Base-by-base conservation (phyloP, 306 rosid species). In the Oxytropis ochrocephala region DNA sequence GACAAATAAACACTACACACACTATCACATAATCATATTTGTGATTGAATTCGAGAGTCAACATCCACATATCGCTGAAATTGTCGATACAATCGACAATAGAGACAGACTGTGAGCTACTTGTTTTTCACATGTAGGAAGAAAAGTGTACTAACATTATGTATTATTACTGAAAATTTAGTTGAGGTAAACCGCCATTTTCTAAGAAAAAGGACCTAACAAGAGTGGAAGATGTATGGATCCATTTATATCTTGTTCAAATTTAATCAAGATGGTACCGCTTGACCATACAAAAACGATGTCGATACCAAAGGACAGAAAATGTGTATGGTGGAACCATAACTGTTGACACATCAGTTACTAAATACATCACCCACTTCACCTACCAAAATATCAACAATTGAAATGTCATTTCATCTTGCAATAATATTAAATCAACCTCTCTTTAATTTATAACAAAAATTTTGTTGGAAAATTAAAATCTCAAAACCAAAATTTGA, bases 321-420 rank as follows among this genome's bases (percentile, higher is more conserved):
- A 1, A 24, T 24, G 10, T 46, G 64, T 8, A 72, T 39, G 72
- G 39, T 52, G 35, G 55, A 71, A 46, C n/a, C 70, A 29, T 72
- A 16, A 75, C 52, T 17, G 12, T 73, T 67, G 60, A 53, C 50
- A 56, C 58, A 32, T 72, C 52, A 64, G 70, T 39, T 63, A 77
- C 76, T 68, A 61, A 78, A 67, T 75, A 0, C 67, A 68, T 43
- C 75, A 80, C 46, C 58, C 75, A 39, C 67, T 64, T 44, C 67
- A 84, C 81, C 87, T 75, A 70, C 84, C 70, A 42, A 43, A 12
- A 41, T 67, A 70, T 57, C 64, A 47, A 9, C 69, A 70, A 73
- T 78, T 80, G 62, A 82, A 76, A 61, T 61, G 78, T 56, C 63
- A 19, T 21, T 41, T 32, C 79, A 67, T 67, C 74, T 72, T 78